phyloP scores from a whole-genome alignment of 208 protist genomes.

The Trypanosoma scelopori region DNA sequence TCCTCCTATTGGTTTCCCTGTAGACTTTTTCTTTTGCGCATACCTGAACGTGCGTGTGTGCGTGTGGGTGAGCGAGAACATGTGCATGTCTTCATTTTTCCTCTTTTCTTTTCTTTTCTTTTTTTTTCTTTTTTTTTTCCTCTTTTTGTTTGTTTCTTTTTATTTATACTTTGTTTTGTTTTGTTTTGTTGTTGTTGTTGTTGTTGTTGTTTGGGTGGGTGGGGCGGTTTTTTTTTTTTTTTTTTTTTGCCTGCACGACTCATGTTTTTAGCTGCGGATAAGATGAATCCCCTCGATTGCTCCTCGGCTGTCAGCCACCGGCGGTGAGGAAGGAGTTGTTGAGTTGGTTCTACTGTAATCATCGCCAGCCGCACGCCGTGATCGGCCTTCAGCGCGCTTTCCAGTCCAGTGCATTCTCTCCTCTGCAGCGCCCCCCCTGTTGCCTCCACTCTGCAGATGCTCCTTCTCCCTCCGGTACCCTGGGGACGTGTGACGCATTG shows the following conservation, averaged over 20 bases:
- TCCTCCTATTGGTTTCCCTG: no score
- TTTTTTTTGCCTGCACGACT: background rate
- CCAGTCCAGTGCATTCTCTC: background rate
- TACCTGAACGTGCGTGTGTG: no score
- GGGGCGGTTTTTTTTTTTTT: no score
- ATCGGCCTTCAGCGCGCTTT: conserved; percentile 1
- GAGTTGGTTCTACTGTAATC: background rate
- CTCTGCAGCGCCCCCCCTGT: conserved; percentile 10
- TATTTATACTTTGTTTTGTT: no score
- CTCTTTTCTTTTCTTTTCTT: background rate
- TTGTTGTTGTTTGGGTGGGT: background rate
- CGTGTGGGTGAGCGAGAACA: no score
- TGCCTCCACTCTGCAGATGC: background rate
- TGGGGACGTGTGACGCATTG: conserved; percentile 11
- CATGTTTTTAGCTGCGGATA: background rate
- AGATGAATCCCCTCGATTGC: no score
- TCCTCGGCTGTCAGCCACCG: background rate
- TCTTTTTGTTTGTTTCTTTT: no score
- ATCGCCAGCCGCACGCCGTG: conserved; percentile 6
- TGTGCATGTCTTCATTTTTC: background rate
- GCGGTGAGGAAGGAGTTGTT: conserved; percentile 22
- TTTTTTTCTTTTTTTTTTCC: background rate
- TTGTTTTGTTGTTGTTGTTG: no score
- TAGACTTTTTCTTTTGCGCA: no score
- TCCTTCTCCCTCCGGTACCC: conserved; percentile 9